Percentiles rank a stretch among this genome's conserved stretches.
Conservation (phyloP, 2,329 filamentous ascomycete genomes). For the Phialophora macrospora region DNA sequence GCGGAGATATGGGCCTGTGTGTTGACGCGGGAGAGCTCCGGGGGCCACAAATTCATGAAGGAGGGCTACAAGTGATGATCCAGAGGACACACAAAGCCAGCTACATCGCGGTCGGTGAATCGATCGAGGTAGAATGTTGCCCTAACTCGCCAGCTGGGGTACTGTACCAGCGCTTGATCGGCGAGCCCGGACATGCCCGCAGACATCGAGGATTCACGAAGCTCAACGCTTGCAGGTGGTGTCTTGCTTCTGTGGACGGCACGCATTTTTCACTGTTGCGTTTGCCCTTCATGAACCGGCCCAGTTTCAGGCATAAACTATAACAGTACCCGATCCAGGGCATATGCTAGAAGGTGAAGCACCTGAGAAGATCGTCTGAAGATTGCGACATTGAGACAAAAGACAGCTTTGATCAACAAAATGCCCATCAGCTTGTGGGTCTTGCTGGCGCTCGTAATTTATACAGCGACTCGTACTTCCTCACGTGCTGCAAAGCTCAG, state of each 20-base stretch:
- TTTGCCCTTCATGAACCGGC: not conserved
- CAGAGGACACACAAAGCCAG: not conserved
- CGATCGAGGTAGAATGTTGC: not conserved
- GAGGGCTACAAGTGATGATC: not conserved
- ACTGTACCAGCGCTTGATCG: not conserved
- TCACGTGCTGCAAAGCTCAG: slow-evolving; percentile 23
- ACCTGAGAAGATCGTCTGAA: slow-evolving; percentile 57
- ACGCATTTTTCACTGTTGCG: not conserved
- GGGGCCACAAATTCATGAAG: not conserved
- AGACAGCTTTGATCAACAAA: slow-evolving; percentile 72
- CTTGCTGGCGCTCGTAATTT: slow-evolving; percentile 17
- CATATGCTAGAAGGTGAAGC: slow-evolving; percentile 18
- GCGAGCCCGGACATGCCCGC: slow-evolving; percentile 15
- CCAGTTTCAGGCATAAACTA: not conserved
- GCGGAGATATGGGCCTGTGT: not conserved
- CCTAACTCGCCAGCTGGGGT: too few relatives aligned
- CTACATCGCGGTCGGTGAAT: not conserved
- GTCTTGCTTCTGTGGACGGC: not conserved
- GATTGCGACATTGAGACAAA: slow-evolving; percentile 63
- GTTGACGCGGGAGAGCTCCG: not conserved
- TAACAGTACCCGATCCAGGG: not conserved
- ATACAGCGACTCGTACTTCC: slow-evolving; percentile 4
- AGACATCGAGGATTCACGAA: not conserved
- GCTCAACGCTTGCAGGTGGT: not conserved
- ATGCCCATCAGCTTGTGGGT: slow-evolving; percentile 24